Percentiles rank a stretch among this genome's conserved stretches.
Conservation (phyloP, 169 alveolate genomes). For the Plasmodium cynomolgi region DNA sequence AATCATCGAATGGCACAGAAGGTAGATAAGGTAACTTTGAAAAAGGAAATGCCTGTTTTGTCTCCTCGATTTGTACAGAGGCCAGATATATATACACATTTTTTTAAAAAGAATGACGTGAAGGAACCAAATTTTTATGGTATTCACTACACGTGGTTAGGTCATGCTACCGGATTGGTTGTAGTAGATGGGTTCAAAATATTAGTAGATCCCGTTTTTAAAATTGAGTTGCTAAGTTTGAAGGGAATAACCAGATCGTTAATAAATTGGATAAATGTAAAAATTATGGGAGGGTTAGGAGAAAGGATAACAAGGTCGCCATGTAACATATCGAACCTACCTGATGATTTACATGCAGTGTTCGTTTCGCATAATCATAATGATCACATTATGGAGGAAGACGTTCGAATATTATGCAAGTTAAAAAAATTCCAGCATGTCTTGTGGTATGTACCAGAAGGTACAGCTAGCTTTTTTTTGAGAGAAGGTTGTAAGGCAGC, state of each 20-base stretch:
- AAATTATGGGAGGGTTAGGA: conserved; percentile 66
- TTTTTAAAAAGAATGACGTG: conserved; percentile 23
- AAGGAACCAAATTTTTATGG: conserved; percentile 64
- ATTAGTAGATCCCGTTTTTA: conserved; percentile 70
- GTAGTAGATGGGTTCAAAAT: conserved; percentile 43
- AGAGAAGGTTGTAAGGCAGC: conserved; percentile 57
- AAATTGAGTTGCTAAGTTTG: conserved; percentile 50
- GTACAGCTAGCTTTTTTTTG: conserved; percentile 32
- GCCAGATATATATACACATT: conserved; percentile 35
- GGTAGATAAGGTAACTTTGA: conserved; percentile 16
- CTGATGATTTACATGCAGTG: conserved; percentile 64
- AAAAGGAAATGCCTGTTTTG: conserved; percentile 66
- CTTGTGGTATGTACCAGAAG: conserved; percentile 71
- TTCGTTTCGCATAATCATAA: conserved; percentile 70
- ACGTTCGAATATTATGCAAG: conserved; percentile 51
- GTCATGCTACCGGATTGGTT: conserved; percentile 70
- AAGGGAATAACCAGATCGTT: conserved; percentile 50
- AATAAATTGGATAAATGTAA: conserved; percentile 52
- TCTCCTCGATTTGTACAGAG: conserved; percentile 40
- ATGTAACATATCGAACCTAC: conserved; percentile 36
- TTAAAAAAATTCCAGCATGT: conserved; percentile 56
- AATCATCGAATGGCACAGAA: conserved; percentile 70
- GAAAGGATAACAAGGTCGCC: conserved; percentile 53
- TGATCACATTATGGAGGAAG: conserved; percentile 70
- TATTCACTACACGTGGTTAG: conserved; percentile 64